phyloP scores from a whole-genome alignment of 768 basidiomycete genomes.

The Hemileccinum rubropunctum region DNA sequence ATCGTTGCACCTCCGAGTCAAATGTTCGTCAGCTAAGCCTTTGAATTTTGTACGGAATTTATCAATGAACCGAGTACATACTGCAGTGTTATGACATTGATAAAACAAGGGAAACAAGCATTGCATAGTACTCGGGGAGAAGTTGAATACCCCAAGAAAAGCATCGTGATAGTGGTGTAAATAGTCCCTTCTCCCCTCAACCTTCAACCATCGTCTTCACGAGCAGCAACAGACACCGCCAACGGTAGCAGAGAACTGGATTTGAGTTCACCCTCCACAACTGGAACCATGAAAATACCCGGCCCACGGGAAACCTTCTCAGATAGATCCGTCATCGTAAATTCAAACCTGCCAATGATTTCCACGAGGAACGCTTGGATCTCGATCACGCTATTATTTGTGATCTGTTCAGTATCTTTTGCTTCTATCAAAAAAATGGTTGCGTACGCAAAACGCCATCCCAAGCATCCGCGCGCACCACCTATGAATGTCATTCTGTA shows the following conservation, averaged over 20 bases:
- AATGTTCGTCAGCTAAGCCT: too few relatives aligned
- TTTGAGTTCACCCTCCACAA: slow-evolving; percentile 30
- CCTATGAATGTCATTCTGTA: slow-evolving; percentile 30
- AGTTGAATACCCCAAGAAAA: too few relatives aligned
- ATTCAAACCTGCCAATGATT: slow-evolving; percentile 52
- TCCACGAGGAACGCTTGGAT: slow-evolving; percentile 60
- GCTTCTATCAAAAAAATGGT: not conserved
- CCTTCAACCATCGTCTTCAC: not conserved
- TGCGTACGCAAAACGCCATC: slow-evolving; percentile 33
- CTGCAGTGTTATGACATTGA: too few relatives aligned
- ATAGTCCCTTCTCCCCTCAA: not conserved
- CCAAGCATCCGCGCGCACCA: slow-evolving; percentile 26
- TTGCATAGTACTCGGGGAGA: too few relatives aligned
- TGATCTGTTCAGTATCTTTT: slow-evolving; percentile 1
- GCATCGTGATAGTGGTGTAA: too few relatives aligned
- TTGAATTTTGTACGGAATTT: too few relatives aligned
- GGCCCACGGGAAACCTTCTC: slow-evolving; percentile 29
- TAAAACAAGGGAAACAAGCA: too few relatives aligned
- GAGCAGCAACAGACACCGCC: slow-evolving; percentile 18
- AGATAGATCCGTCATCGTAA: slow-evolving; percentile 33
- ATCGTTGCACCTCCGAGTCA: too few relatives aligned
- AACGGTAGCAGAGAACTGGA: slow-evolving; percentile 35
- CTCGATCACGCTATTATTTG: slow-evolving; percentile 39
- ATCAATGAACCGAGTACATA: too few relatives aligned
- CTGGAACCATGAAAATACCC: slow-evolving; percentile 35